Base-by-base conservation (phyloP, 805 yeast genomes). In the Ogataea glucozyma region DNA sequence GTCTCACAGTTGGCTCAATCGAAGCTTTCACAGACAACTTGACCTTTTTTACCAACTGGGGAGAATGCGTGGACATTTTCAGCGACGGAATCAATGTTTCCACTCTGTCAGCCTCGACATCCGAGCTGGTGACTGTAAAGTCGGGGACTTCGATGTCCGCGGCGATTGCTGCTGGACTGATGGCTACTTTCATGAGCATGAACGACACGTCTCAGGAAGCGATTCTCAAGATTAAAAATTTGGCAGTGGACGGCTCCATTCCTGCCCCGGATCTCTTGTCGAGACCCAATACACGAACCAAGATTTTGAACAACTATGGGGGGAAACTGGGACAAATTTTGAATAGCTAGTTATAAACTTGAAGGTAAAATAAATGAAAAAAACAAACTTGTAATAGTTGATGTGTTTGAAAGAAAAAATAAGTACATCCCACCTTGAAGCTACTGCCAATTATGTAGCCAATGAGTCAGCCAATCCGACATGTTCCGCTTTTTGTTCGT, bases 71-170 rank as follows among this genome's bases (percentile, higher is more conserved):
- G 17, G 79, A 76, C 44, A 52, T 75, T 11, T 74, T 70, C 48
- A 68, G 79, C 0, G 70, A 75, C n/a, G 81, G 81, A 6, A 71
- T 70, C 19, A 65, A 66, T 30, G 67, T 76, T 16, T 51, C 65
- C 16, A 73, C 78, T 1, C 65, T 73, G 10, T 64, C 69, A 36
- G 29, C 38, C 9, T 53, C 64, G 20, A 47, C 57, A 2, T 55
- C 58, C 8, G 60, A 66, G 11, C 54, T 62, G 3, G 54, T 63
- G 8, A 56, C 66, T 50, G 40, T 53, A 26, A 60, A 60, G 21
- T 69, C 76, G 11, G 81, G 81, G 2, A 75, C 81, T 2, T 76
- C 81, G 10, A 64, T 72, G 56, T 62, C 76, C n/a, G 62, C 75
- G 2, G 78, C 72, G 6, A 54, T 72, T 9, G 69, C 66, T 1